Percentiles rank a stretch among this genome's conserved stretches.
Conservation (phyloP, 441 rosid species). For the Erysimum pusillum region DNA sequence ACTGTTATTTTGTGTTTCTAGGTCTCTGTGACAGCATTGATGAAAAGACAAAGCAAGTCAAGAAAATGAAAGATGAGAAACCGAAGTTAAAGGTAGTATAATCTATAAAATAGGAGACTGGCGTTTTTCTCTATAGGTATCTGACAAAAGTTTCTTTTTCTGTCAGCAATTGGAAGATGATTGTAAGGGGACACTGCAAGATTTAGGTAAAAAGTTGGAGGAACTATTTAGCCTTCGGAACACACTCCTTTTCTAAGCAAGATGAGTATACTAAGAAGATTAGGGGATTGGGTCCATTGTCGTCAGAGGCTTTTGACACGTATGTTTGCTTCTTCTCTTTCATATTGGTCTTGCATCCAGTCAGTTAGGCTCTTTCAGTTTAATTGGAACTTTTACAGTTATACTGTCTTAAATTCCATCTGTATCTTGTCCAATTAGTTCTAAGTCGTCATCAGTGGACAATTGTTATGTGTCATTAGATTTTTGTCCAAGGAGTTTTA, state of each 20-base stretch:
- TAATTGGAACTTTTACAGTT: slow-evolving; percentile 15
- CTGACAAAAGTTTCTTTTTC: slow-evolving; percentile 39
- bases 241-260: slow-evolving; percentile 81
- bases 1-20: slow-evolving; percentile 50
- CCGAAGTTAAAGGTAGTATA: slow-evolving; percentile 62
- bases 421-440: neutral
- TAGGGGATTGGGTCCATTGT: slow-evolving; percentile 90
- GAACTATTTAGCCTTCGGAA: slow-evolving; percentile 79
- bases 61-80: slow-evolving; percentile 76
- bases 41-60: slow-evolving; percentile 66
- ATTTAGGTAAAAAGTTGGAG: slow-evolving; percentile 86
- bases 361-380: neutral
- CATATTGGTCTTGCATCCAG: slow-evolving; percentile 19
- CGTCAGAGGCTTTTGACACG: slow-evolving; percentile 95
- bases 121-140: neutral
- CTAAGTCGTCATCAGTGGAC: neutral
- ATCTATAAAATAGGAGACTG: neutral
- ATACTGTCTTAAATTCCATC: neutral
- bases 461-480: neutral
- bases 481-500: neutral
- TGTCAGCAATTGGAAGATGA: slow-evolving; percentile 83
- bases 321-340: slow-evolving; percentile 49
- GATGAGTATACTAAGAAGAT: slow-evolving; percentile 93
- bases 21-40: slow-evolving; percentile 72
- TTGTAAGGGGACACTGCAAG: slow-evolving; percentile 78